Conservation (phyloP, 78 protist genomes). For the Speleostelium caveatum region DNA sequence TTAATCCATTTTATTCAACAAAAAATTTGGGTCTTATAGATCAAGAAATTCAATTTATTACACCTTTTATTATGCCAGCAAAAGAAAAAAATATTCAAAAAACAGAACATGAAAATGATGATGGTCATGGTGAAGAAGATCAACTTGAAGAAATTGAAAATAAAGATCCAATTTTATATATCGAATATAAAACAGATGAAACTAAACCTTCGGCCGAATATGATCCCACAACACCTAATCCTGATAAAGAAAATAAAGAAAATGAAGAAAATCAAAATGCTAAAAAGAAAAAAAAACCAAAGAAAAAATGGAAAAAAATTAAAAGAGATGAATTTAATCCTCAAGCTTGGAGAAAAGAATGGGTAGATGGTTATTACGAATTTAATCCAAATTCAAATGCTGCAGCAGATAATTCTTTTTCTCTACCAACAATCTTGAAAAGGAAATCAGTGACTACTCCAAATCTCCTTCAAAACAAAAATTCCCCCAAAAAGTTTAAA, state of each 20-base stretch:
- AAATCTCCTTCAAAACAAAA: no score
- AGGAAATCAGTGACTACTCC: no score
- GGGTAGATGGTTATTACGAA: constrained; percentile 11
- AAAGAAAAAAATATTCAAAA: neutral
- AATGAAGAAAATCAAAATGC: neutral
- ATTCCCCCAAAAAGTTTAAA: no score
- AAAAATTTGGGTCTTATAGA: neutral
- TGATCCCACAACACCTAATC: neutral
- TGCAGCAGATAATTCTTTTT: neutral
- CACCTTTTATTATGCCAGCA: neutral
- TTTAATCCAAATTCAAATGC: constrained; percentile 17
- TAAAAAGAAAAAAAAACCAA: constrained; percentile 7
- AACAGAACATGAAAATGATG: neutral
- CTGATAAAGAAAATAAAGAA: constrained; percentile 5
- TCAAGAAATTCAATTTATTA: neutral
- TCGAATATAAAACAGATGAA: no score
- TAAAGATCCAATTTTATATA: neutral
- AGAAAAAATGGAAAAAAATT: neutral
- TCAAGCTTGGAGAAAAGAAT: constrained; percentile 41
- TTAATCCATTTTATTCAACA: constrained; percentile 20
- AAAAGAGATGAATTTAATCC: constrained; percentile 16
- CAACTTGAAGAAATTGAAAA: neutral
- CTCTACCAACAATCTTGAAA: neutral
- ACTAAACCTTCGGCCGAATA: no score
- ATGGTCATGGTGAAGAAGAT: neutral